These are phyloP conservation scores for Dissophora ornata DNA, from an alignment of 192 early-diverging fungal genomes.

Conservation along the genomic window DNA sequence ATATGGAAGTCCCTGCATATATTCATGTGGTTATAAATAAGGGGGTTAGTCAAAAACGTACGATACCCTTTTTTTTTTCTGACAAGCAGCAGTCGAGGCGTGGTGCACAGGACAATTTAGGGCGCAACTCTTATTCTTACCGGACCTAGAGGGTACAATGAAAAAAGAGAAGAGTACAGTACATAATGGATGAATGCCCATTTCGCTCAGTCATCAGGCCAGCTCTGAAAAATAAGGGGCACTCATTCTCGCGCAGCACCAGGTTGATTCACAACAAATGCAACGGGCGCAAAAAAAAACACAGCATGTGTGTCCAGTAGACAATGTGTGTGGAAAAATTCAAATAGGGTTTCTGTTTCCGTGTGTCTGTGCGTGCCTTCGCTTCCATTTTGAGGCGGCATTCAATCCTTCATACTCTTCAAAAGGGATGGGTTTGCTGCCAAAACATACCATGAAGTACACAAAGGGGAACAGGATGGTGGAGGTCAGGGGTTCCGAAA, in stretches of 20 bases:
- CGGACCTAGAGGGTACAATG: slow-evolving; percentile 21
- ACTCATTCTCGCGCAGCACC: neutral
- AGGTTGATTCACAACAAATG: neutral
- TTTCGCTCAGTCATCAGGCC: neutral
- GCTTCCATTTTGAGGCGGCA: slow-evolving; percentile 16
- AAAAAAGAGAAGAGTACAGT: neutral
- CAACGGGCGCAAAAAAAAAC: neutral
- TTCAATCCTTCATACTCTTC: neutral
- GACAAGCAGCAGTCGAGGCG: too few relatives aligned
- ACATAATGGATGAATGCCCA: too few relatives aligned
- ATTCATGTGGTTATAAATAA: too few relatives aligned
- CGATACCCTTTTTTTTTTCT: neutral
- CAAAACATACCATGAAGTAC: slow-evolving; percentile 77
- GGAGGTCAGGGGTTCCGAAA: slow-evolving; percentile 78
- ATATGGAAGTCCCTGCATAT: slow-evolving; percentile 73
- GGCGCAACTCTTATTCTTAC: too few relatives aligned
- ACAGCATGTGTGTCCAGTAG: too few relatives aligned
- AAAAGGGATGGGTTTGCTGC: too few relatives aligned
- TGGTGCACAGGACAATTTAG: neutral
- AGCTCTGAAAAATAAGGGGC: neutral
- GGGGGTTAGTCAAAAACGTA: too few relatives aligned
- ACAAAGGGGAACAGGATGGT: slow-evolving; percentile 85
- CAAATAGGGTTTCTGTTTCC: neutral
- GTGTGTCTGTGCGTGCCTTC: neutral
- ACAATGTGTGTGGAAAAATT: too few relatives aligned